phyloP scores from a whole-genome alignment of 1,284 basidiomycete genomes.

The Cystobasidium slooffiae region DNA sequence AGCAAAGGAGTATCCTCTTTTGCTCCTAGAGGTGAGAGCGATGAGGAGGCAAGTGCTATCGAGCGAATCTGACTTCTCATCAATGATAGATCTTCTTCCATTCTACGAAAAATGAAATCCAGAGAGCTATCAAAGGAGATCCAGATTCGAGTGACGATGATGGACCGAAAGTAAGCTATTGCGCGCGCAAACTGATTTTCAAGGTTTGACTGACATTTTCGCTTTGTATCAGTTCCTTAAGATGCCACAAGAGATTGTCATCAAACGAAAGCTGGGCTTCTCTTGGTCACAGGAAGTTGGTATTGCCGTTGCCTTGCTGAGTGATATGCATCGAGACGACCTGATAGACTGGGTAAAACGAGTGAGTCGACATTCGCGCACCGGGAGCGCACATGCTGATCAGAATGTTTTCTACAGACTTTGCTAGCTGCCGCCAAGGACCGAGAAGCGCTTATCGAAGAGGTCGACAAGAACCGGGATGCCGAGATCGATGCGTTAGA shows the following conservation, averaged over 20 bases:
- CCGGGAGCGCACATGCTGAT: too few species aligned
- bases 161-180: constrained; percentile 56
- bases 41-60: constrained; percentile 17
- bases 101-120: constrained; percentile 19
- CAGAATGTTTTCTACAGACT: neutral
- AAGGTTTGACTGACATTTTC: constrained; percentile 36
- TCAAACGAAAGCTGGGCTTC: constrained; percentile 82
- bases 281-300: constrained; percentile 88
- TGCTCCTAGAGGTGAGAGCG: constrained; percentile 73
- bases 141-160: constrained; percentile 59
- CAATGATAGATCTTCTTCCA: constrained; percentile 38
- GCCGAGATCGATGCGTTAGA: constrained; percentile 25
- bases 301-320: constrained; percentile 74
- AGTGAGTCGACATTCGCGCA: constrained; percentile 58
- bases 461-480: constrained; percentile 26
- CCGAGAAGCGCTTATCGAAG: constrained; percentile 31
- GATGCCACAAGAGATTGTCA: constrained; percentile 61
- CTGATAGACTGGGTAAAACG: constrained; percentile 79
- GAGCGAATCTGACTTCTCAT: constrained; percentile 33
- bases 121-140: constrained; percentile 53
- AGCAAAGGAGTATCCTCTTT: constrained; percentile 75
- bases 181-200: constrained; percentile 59
- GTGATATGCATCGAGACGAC: constrained; percentile 67
- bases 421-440: constrained; percentile 12
- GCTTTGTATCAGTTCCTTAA: constrained; percentile 5